Evolutionary conservation across 1,284 basidiomycete genomes (phyloP).

Genomic region (Trametes versicolor): DNA sequence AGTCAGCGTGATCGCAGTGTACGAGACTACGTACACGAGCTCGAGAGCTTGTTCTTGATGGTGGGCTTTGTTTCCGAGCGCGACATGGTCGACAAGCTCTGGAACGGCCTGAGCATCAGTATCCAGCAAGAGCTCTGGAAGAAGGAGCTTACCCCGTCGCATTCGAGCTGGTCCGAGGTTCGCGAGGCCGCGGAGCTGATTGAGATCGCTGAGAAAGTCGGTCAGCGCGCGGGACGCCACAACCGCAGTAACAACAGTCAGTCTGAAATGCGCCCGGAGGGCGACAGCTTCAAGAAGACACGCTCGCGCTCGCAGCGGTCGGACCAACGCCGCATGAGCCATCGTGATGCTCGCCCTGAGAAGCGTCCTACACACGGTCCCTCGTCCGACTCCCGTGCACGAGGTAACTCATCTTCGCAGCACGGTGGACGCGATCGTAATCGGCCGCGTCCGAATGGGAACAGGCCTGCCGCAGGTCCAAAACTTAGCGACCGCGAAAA

Average conservation of each 20-base stretch:
- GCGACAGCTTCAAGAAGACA: no score
- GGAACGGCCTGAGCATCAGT: slow-evolving; percentile 41
- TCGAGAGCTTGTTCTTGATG: slow-evolving; percentile 44
- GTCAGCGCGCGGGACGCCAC: not conserved
- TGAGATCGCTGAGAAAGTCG: slow-evolving; percentile 29
- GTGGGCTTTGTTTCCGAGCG: slow-evolving; percentile 43
- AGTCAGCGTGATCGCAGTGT: slow-evolving; percentile 33
- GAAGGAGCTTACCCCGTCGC: slow-evolving; percentile 40
- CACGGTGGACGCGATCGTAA: no score
- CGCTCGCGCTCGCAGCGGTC: no score
- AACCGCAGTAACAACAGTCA: not conserved
- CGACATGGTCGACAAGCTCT: slow-evolving; percentile 47
- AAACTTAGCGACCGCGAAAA: not conserved
- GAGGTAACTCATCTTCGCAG: no score
- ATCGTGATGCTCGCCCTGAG: no score
- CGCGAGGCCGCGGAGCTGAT: slow-evolving; percentile 23
- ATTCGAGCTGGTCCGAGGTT: slow-evolving; percentile 25
- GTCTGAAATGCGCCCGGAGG: no score
- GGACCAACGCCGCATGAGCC: no score
- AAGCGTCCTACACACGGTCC: no score
- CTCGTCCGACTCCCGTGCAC: no score
- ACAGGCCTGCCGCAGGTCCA: no score
- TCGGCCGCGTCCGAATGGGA: no score
- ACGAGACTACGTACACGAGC: slow-evolving; percentile 43
- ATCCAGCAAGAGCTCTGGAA: slow-evolving; percentile 46